Evolutionary conservation across 2,329 filamentous ascomycete genomes (phyloP), one percentile per base, ranked within the genome.

Genomic region (Aspergillus transmontanensis): DNA sequence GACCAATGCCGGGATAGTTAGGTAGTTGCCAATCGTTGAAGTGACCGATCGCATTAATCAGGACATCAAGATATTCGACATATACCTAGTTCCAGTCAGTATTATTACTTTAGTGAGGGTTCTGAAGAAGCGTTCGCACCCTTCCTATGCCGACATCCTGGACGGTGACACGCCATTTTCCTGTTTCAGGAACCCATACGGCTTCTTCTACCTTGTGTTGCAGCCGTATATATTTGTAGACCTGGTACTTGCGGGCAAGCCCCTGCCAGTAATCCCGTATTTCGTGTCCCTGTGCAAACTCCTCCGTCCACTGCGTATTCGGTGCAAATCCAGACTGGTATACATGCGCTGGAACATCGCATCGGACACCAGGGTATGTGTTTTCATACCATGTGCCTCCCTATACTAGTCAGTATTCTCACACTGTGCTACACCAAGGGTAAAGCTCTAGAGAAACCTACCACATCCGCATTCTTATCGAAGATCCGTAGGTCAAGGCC

Each of bases 271-370:
- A 93, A 19, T 86, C 82, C 7, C 82, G 78, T 63, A 93, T 92
- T 73, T 93, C 90, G 4, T 78, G 73, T 0, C 89, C 89, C 43
- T 86, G 85, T 0, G 89, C 85, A 69, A 90, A 92, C 63, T 88
- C 83, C 68, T 91, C 87, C 0, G 83, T 84, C 90, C 90, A 93
- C 66, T 90, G 82, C 0, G 83, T 85, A 61, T 92, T 92, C 0
- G 89, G 88, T 7, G 82, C 81, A 72, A 91, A 92, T 0, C 86
- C 87, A 9, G 85, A 85, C 71, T 91, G 89, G 69, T 92, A 92
- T 23, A 89, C 87, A 72, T 90, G 87, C 0, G 88, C 85, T 0
- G 89, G 88, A 16, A 92, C 86, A 72, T 91, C 89, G 68, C 89
- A 92, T 48, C 87, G 80, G 0, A 90, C 87, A 1, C 88, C 89